Base-by-base conservation (phyloP, 176 grass and related monocot genomes). In the Triticum aestivum region DNA sequence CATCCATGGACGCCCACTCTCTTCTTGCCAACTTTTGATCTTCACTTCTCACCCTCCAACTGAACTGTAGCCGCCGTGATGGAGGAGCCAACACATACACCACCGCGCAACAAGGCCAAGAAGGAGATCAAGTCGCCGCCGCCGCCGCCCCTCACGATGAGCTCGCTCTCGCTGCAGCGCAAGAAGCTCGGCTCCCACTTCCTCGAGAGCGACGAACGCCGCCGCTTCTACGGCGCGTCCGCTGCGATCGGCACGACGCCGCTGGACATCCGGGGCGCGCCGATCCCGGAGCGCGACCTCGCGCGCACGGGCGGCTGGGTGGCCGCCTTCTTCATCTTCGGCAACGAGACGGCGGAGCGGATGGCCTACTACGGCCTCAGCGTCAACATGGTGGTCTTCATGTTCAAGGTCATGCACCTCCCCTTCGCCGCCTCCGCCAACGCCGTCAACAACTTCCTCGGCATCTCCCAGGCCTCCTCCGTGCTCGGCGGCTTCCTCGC, bases 351-450 rank as follows among this genome's bases (percentile, higher is more conserved):
- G 91, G 96, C 93, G 11, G 96, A 98, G 86, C 91, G 96, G 6
- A 95, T 98, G 96, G 96, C 96, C 52, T 98, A 98, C 90, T 98
- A 86, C 76, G 96, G 96, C 7, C 86, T 98, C 3, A 89, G 91
- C 30, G 93, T 98, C 35, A 98, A 98, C 84, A 98, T 98, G 96
- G 91, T 97, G 3, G 61, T 90, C 49, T 97, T 97, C 91, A 91
- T 97, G 91, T 97, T 98, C 83, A 92, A 95, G 64, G 49, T 95
- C 14, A 98, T 98, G 96, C 96, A 98, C 89, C 86, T 88, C 0
- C 91, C 96, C 5, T 98, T 98, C 86, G 34, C 86, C 1, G 77
- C 62, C 84, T 95, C 96, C 27, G 96, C 96, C 45, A 84, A 87
- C 82, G 85, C 89, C 9, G 96, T 98, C 12, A 95, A 98, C 88